A percentile compares a stretch with the other conserved stretches of the same genome.
phyloP scores from a whole-genome alignment of 306 rosid species.

The Gynostemma pentaphyllum region DNA sequence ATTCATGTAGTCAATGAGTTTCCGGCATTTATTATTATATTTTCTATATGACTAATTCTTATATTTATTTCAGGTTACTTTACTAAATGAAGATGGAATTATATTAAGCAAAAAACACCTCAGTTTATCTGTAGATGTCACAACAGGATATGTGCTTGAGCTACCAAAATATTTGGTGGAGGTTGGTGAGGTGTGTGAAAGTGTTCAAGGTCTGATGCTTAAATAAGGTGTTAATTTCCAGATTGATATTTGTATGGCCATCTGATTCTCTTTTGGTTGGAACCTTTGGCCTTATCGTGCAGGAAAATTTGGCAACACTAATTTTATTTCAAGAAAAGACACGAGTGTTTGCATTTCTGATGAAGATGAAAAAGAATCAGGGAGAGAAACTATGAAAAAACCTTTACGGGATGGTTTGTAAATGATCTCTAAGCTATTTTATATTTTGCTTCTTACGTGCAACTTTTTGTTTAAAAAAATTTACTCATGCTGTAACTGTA shows the following conservation, averaged over 20 bases:
- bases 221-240: not conserved
- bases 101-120: slow-evolving; percentile 16
- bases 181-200: slow-evolving; percentile 12
- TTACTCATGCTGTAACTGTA: too few relatives aligned
- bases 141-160: slow-evolving; percentile 16
- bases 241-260: slow-evolving; percentile 2
- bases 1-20: not conserved
- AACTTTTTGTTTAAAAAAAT: too few relatives aligned
- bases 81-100: slow-evolving; percentile 20
- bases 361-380: slow-evolving; percentile 25
- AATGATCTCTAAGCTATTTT: too few relatives aligned
- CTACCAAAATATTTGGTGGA: slow-evolving; percentile 22
- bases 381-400: slow-evolving; percentile 18
- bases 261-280: slow-evolving; percentile 5
- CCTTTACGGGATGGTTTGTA: slow-evolving; percentile 56
- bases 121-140: slow-evolving; percentile 15
- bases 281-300: slow-evolving; percentile 26
- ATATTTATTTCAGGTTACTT: slow-evolving; percentile 16
- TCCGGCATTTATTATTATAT: not conserved
- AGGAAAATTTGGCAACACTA: slow-evolving; percentile 26
- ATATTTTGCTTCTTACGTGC: too few relatives aligned
- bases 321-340: slow-evolving; percentile 25
- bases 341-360: slow-evolving; percentile 18
- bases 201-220: slow-evolving; percentile 15
- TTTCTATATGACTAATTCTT: not conserved